Evolutionary conservation across 257 asterid species (phyloP), one percentile per base, ranked within the genome.

Genomic region (Nicotiana sylvestris): DNA sequence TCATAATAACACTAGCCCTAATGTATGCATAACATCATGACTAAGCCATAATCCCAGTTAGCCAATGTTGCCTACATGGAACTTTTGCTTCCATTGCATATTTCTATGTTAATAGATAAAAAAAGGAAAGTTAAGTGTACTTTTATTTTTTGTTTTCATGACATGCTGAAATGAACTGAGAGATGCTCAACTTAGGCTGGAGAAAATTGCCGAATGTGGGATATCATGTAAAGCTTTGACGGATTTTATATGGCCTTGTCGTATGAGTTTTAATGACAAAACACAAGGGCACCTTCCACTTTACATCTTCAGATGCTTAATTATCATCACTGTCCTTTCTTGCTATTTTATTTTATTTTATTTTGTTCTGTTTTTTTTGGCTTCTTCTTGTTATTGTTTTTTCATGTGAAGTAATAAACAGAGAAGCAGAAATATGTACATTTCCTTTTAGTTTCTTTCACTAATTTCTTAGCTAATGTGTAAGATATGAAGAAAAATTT

Each of bases 161-260:
- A 67, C 76, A 33, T 67, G 72, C 35, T 67, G 76, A 67, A 67
- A 67, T n/a, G 15, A 67, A 67, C 51, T 67, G 76, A 33, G 76
- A 67, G 51, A 67, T 67, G 27, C 29, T 67, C 51, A 67, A 16
- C 35, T 67, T 67, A 32, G 76, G 76, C 76, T 67, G 76, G 76
- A 67, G 27, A 67, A 32, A 66, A 32, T 32, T 67, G 76, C 76
- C 7, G 15, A 21, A 16, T 67, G 51, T 51, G 17, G 76, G 76
- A 67, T 67, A 67, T 17, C 51, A 32, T 67, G 51, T 67, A 33
- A 66, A 2, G 11, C n/a, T 16, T 29, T 65, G 70, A 65, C 70
- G 10, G 29, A 29, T 65, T 13, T 37, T 65, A 29, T 65, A 65
- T 65, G 70, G 70, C 70, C 70, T 65, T 29, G 70, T 65, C 12